Conservation (phyloP, 2,329 filamentous ascomycete genomes). For the Colletotrichum agaves region DNA sequence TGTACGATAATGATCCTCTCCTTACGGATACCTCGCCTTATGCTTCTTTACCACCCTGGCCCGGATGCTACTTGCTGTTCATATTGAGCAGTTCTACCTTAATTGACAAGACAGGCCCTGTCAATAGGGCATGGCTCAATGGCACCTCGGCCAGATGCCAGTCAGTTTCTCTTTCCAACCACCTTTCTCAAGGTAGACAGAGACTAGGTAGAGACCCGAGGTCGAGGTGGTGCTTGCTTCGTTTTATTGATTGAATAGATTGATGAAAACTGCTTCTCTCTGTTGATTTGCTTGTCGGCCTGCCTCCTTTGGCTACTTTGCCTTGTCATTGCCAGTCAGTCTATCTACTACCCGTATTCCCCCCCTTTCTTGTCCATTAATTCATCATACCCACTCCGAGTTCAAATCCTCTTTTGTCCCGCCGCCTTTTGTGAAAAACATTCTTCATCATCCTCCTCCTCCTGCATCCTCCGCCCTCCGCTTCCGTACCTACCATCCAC, state of each 20-base stretch:
- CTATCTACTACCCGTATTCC: not conserved
- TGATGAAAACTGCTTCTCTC: conserved; percentile 11
- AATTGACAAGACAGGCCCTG: not conserved
- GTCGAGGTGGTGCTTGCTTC: conserved; percentile 21
- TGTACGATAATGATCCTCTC: not conserved
- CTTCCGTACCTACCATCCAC: not conserved
- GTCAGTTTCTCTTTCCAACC: conserved; percentile 2
- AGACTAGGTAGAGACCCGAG: too few species aligned
- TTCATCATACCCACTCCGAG: conserved; percentile 16
- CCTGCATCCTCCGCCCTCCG: not conserved
- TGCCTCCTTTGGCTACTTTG: not conserved
- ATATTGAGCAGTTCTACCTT: not conserved
- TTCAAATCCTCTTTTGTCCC: conserved; percentile 3
- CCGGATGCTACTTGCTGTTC: conserved; percentile 11
- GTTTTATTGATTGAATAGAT: conserved; percentile 29
- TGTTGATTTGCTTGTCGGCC: conserved; percentile 2
- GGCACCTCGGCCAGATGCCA: conserved; percentile 1
- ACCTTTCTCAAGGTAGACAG: not conserved
- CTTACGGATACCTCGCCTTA: conserved; percentile 17
- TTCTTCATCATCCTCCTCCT: not conserved
- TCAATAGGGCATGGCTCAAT: not conserved
- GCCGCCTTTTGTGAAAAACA: not conserved
- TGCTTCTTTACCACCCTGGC: conserved; percentile 31
- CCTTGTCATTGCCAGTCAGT: not conserved
- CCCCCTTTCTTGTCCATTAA: conserved; percentile 2